Percentiles rank a stretch among this genome's conserved stretches.
Evolutionary conservation across 441 rosid species (phyloP).

Genomic region (Adansonia grandidieri): DNA sequence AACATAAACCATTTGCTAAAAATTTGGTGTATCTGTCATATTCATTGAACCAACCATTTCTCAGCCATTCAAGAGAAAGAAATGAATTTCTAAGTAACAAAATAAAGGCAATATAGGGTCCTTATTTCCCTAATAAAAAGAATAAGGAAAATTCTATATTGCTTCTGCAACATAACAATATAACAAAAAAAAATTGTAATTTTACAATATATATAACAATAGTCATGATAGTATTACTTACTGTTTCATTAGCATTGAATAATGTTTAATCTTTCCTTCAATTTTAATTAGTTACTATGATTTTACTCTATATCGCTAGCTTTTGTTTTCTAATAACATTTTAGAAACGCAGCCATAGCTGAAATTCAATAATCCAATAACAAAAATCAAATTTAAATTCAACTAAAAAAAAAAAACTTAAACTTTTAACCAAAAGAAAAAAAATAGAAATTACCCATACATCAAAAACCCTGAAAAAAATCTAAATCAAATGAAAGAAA

Average conservation of each 20-base stretch:
- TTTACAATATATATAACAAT: too few relatives aligned
- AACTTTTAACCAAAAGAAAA: not conserved
- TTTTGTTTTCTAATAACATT: not conserved
- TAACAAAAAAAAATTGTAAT: too few relatives aligned
- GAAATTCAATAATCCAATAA: not conserved
- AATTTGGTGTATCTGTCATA: not conserved
- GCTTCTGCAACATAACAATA: too few relatives aligned
- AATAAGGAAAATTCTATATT: too few relatives aligned
- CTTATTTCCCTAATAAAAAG: too few relatives aligned
- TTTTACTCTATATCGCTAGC: not conserved
- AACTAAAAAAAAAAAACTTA: not conserved
- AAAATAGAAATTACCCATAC: not conserved
- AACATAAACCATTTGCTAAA: not conserved
- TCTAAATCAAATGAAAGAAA: not conserved
- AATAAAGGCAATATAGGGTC: too few relatives aligned
- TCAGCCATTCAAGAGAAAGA: not conserved
- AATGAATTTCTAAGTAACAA: not conserved
- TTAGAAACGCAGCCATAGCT: not conserved
- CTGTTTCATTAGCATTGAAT: too few relatives aligned
- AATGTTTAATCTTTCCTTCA: too few relatives aligned
- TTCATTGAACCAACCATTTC: not conserved
- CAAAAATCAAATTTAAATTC: not conserved
- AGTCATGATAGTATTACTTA: too few relatives aligned
- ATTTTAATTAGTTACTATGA: not conserved
- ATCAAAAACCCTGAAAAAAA: not conserved